These are phyloP conservation scores for Phytophthora rubi DNA, from an alignment of 352 stramenopile species.

Conservation along the genomic window DNA sequence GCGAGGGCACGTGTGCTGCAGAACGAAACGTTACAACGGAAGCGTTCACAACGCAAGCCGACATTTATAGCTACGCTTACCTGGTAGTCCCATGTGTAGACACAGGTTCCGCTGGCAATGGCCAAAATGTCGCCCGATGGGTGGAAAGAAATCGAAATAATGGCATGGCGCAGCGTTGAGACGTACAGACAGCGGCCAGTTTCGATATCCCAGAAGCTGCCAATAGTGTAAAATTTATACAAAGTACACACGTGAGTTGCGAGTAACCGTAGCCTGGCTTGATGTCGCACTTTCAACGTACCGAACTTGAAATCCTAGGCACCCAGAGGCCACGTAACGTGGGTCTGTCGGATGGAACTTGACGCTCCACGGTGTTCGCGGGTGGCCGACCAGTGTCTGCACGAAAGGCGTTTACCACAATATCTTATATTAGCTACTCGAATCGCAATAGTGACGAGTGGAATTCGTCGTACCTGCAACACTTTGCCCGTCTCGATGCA, in stretches of 20 bases:
- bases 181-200: constrained; percentile 94
- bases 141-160: constrained; percentile 98
- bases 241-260: neutral
- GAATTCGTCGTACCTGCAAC: constrained; percentile 57
- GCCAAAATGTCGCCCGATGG: constrained; percentile 93
- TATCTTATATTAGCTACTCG: constrained; percentile 8
- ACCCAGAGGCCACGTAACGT: constrained; percentile 96
- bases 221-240: neutral
- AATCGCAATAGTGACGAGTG: constrained; percentile 2
- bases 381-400: constrained; percentile 87
- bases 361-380: constrained; percentile 96
- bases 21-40: constrained; percentile 1
- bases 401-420: neutral
- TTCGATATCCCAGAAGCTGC: constrained; percentile 89
- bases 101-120: constrained; percentile 93
- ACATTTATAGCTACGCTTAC: constrained; percentile 53
- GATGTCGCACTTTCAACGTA: constrained; percentile 20
- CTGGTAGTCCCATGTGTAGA: constrained; percentile 97
- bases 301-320: constrained; percentile 96
- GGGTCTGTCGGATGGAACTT: constrained; percentile 97
- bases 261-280: neutral
- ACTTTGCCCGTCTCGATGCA: constrained; percentile 90
- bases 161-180: constrained; percentile 92
- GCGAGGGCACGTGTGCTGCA: constrained; percentile 76
- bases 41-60: constrained; percentile 1